Conservation (phyloP, 495 filamentous ascomycete species). For the Xylaria venustula region DNA sequence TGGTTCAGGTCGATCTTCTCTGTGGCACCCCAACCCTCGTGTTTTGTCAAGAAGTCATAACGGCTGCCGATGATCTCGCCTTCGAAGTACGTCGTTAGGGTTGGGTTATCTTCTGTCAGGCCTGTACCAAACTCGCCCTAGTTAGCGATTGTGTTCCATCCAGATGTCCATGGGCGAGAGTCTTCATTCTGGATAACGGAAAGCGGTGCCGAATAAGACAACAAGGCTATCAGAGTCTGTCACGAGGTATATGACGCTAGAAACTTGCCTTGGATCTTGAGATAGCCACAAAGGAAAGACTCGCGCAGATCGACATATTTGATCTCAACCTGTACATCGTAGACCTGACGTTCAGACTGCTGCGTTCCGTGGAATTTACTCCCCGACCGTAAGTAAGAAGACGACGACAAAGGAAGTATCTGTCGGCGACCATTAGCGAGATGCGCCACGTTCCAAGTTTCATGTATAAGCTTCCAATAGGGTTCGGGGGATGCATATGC, state of each 20-base stretch:
- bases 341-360: slow-evolving; percentile 83
- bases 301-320: slow-evolving; percentile 94
- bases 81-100: slow-evolving; percentile 96
- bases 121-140: slow-evolving; percentile 48
- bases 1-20: slow-evolving; percentile 93
- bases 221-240: neutral
- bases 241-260: neutral
- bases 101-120: slow-evolving; percentile 92
- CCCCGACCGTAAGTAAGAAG: slow-evolving; percentile 82
- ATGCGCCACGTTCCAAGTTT: neutral
- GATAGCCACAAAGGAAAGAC: slow-evolving; percentile 92
- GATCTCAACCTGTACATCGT: slow-evolving; percentile 95
- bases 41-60: slow-evolving; percentile 87
- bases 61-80: slow-evolving; percentile 97
- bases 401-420: slow-evolving; percentile 63
- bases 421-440: slow-evolving; percentile 24
- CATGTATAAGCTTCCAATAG: neutral
- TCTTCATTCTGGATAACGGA: neutral
- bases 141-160: slow-evolving; percentile 16
- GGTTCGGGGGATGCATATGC: neutral
- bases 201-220: neutral
- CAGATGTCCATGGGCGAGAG: neutral
- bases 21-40: slow-evolving; percentile 86
- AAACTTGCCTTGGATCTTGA: slow-evolving; percentile 87
- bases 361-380: slow-evolving; percentile 90